Conservation (phyloP, 306 rosid species). For the Dalbergia cultrata region DNA sequence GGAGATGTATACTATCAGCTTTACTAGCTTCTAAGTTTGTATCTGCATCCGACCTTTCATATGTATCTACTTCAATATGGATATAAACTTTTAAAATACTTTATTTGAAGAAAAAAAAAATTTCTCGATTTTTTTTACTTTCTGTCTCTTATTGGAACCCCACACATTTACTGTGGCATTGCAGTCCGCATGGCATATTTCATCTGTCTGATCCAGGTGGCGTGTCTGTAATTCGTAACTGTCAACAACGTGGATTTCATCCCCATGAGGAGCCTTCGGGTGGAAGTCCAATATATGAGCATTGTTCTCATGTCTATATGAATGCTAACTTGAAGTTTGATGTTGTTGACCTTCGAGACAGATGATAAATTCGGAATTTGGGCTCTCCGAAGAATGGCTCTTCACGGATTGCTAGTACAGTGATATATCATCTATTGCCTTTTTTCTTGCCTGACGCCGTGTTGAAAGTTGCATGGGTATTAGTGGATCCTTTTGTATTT, state of each 20-base stretch:
- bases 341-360: constrained; percentile 84
- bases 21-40: neutral
- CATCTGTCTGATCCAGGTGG: constrained; percentile 96
- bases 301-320: constrained; percentile 95
- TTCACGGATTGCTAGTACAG: constrained; percentile 39
- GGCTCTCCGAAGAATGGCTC: constrained; percentile 22
- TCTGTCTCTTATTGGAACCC: constrained; percentile 40
- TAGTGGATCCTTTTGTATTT: constrained; percentile 47
- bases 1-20: neutral
- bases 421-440: constrained; percentile 30
- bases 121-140: constrained; percentile 22
- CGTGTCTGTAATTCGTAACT: constrained; percentile 86
- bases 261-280: constrained; percentile 96
- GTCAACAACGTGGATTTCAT: constrained; percentile 97
- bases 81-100: neutral
- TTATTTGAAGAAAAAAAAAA: neutral
- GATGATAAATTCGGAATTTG: constrained; percentile 36
- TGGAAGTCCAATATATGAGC: constrained; percentile 91
- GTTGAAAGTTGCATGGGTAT: constrained; percentile 46
- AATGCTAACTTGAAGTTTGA: constrained; percentile 73
- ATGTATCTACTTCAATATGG: neutral
- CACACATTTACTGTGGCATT: constrained; percentile 48
- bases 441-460: constrained; percentile 24
- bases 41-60: neutral
- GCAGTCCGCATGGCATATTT: constrained; percentile 98